Conservation (phyloP, 352 stramenopile species). For the Globisporangium canariense region DNA sequence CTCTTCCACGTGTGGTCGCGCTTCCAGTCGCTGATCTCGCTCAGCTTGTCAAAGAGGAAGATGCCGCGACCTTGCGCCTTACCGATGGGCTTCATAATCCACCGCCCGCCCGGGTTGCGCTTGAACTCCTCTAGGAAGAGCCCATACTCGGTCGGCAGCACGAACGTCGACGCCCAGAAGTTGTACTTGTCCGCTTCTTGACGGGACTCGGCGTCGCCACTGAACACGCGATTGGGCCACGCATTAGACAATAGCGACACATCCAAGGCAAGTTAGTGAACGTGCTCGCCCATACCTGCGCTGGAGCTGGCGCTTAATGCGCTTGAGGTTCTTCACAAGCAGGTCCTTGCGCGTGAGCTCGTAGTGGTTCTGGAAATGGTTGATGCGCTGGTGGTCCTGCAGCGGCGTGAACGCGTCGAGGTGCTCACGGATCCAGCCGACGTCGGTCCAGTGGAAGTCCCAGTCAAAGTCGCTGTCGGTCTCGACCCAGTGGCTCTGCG, state of each 20-base stretch:
- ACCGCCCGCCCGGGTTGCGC: slow-evolving; percentile 55
- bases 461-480: slow-evolving; percentile 73
- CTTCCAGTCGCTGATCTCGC: slow-evolving; percentile 86
- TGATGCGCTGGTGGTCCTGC: slow-evolving; percentile 74
- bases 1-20: slow-evolving; percentile 62
- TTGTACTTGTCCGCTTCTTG: slow-evolving; percentile 47
- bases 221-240: slow-evolving; percentile 12
- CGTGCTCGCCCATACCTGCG: slow-evolving; percentile 29
- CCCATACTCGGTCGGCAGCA: slow-evolving; percentile 87
- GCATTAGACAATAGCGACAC: slow-evolving; percentile 3
- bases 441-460: slow-evolving; percentile 85
- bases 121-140: slow-evolving; percentile 77
- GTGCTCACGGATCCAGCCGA: slow-evolving; percentile 81
- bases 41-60: slow-evolving; percentile 88
- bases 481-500: slow-evolving; percentile 59
- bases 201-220: slow-evolving; percentile 27
- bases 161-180: slow-evolving; percentile 77
- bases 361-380: slow-evolving; percentile 93
- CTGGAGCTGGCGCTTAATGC: slow-evolving; percentile 81
- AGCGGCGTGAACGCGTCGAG: slow-evolving; percentile 60
- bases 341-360: slow-evolving; percentile 91
- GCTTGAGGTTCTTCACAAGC: slow-evolving; percentile 91
- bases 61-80: slow-evolving; percentile 75
- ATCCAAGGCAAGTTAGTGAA: no score
- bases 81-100: slow-evolving; percentile 95